These are phyloP conservation scores for Lepraria neglecta DNA, from an alignment of 495 filamentous ascomycete genomes.

Conservation along the genomic window DNA sequence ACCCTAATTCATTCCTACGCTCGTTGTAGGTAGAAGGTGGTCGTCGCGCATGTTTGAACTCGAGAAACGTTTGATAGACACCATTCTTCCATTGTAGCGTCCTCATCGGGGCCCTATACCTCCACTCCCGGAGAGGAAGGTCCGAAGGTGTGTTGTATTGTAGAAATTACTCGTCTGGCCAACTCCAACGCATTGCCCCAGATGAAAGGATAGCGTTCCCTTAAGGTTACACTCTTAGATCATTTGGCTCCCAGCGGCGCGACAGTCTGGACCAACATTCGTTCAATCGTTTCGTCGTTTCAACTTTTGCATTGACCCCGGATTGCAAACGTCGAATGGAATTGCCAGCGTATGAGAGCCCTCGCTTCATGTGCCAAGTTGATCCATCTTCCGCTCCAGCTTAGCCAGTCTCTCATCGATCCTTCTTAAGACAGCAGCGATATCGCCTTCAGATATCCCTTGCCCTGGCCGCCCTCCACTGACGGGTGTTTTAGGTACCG, in stretches of 20 bases:
- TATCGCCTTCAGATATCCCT: conserved; percentile 19
- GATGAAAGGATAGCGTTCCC: not conserved
- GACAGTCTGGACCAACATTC: not conserved
- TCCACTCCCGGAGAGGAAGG: too few species aligned
- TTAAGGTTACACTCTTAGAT: not conserved
- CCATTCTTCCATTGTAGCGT: not conserved
- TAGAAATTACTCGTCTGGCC: too few species aligned
- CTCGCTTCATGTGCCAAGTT: conserved; percentile 19
- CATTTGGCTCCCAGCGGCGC: not conserved
- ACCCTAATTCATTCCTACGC: not conserved
- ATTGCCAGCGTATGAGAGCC: not conserved
- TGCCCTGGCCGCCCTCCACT: conserved; percentile 7
- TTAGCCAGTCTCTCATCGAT: conserved; percentile 29
- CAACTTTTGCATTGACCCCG: not conserved
- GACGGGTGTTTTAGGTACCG: conserved; percentile 25
- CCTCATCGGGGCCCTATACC: not conserved
- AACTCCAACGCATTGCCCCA: too few species aligned
- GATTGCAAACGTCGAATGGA: not conserved
- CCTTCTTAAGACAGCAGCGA: conserved; percentile 26
- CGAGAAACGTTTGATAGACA: not conserved
- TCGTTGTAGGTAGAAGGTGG: not conserved
- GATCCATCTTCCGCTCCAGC: conserved; percentile 31
- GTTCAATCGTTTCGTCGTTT: not conserved
- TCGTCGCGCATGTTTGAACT: not conserved
- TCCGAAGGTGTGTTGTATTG: too few species aligned